Percentiles rank a stretch among this genome's conserved stretches.
phyloP scores from a whole-genome alignment of 2,329 filamentous ascomycete species.

The Alternaria panax region DNA sequence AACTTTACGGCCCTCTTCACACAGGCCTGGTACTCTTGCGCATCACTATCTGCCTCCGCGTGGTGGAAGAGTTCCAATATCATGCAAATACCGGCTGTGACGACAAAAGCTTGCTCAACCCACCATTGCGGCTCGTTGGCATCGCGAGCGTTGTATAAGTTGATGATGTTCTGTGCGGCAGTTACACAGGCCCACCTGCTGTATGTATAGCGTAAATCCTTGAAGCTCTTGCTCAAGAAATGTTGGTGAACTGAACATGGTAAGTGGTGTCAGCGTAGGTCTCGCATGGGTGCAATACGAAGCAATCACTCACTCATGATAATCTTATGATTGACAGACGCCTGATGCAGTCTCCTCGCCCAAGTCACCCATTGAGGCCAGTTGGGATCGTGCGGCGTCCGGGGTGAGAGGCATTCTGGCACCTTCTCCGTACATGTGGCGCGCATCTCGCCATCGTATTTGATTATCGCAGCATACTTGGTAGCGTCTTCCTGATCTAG shows the following conservation, averaged over 20 bases:
- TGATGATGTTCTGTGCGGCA: conserved; percentile 52
- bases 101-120: conserved; percentile 49
- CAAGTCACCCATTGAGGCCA: conserved; percentile 54
- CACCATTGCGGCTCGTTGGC: conserved; percentile 53
- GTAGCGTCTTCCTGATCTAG: conserved; percentile 42
- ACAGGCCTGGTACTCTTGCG: conserved; percentile 32
- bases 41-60: conserved; percentile 30
- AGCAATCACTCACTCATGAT: conserved; percentile 46
- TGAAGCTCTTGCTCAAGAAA: conserved; percentile 54
- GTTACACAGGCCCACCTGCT: conserved; percentile 53
- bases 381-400: conserved; percentile 40
- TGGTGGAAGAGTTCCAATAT: conserved; percentile 41
- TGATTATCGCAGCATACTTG: conserved; percentile 52
- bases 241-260: conserved; percentile 47
- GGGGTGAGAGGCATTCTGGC: conserved; percentile 46
- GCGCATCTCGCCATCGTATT: conserved; percentile 52
- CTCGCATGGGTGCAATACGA: too few species aligned
- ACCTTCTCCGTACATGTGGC: conserved; percentile 42
- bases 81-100: conserved; percentile 41
- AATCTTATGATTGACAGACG: conserved; percentile 54
- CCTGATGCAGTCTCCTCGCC: conserved; percentile 50
- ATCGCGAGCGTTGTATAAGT: conserved; percentile 46
- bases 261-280: neutral
- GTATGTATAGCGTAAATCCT: conserved; percentile 52
- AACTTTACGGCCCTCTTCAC: conserved; percentile 45